Percentiles rank a stretch among this genome's conserved stretches.
Evolutionary conservation across 23 red algal genomes (phyloP).

Genomic region (Cyanidium caldarium): DNA sequence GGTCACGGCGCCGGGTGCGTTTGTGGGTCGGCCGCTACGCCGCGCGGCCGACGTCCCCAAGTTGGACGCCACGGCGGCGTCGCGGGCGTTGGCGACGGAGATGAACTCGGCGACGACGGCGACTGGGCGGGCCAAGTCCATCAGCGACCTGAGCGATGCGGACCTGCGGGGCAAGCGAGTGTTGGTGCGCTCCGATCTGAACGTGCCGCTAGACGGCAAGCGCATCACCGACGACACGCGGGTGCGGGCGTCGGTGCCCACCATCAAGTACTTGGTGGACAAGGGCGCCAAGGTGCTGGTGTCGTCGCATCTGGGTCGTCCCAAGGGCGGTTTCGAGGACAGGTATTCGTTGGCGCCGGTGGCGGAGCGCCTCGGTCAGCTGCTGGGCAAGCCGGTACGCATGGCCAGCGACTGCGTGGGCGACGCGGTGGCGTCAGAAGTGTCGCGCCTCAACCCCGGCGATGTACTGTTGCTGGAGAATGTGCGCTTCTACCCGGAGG

Average conservation of each 20-base stretch:
- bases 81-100: too few relatives aligned
- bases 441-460: constrained; percentile 46
- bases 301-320: constrained; percentile 86
- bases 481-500: constrained; percentile 97
- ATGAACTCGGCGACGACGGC: too few relatives aligned
- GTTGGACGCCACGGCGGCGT: too few relatives aligned
- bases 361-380: constrained; percentile 40
- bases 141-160: constrained; percentile 47
- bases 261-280: constrained; percentile 70
- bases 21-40: too few relatives aligned
- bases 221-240: constrained; percentile 96
- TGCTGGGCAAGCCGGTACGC: constrained; percentile 68
- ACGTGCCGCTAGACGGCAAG: constrained; percentile 96
- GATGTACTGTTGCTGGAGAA: constrained; percentile 89
- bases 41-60: too few relatives aligned
- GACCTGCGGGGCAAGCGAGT: constrained; percentile 86
- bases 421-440: constrained; percentile 36
- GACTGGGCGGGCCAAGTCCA: constrained; percentile 29
- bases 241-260: constrained; percentile 81
- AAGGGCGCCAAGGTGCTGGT: constrained; percentile 92
- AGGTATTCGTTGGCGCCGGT: constrained; percentile 90
- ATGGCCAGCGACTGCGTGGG: constrained; percentile 98
- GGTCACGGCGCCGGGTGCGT: too few relatives aligned
- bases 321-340: constrained; percentile 97
- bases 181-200: constrained; percentile 85